Conservation (phyloP, 2,329 filamentous ascomycete species). For the Chaetomiaceae sp. region DNA sequence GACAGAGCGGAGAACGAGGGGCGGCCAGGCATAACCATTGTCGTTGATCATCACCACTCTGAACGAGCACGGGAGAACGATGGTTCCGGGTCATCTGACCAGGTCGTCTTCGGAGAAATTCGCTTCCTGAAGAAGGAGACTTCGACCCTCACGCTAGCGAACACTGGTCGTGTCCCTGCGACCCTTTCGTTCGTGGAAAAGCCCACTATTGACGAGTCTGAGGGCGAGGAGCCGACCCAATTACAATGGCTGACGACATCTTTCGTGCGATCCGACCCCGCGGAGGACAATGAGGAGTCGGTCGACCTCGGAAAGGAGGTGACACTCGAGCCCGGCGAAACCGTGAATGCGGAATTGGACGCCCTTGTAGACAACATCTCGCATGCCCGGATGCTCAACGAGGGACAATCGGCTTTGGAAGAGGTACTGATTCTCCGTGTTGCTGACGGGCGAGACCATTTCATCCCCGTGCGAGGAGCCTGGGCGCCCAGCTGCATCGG, state of each 20-base stretch:
- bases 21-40: conserved; percentile 72
- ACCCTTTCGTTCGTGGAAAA: conserved; percentile 74
- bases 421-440: conserved; percentile 86
- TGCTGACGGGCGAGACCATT: conserved; percentile 79
- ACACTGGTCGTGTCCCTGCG: conserved; percentile 78
- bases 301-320: conserved; percentile 43
- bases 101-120: conserved; percentile 71
- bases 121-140: conserved; percentile 60
- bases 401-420: conserved; percentile 60
- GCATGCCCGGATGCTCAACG: conserved; percentile 65
- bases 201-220: conserved; percentile 44
- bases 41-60: conserved; percentile 60
- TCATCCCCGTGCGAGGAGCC: conserved; percentile 69
- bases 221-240: conserved; percentile 25
- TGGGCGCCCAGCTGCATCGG: conserved; percentile 83
- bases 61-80: conserved; percentile 30
- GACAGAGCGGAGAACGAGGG: conserved; percentile 91
- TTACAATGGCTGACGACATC: conserved; percentile 66
- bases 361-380: conserved; percentile 58
- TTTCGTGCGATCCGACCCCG: conserved; percentile 49
- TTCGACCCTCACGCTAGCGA: conserved; percentile 75
- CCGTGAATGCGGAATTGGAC: conserved; percentile 63
- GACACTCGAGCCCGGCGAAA: conserved; percentile 77
- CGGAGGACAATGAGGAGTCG: conserved; percentile 28
- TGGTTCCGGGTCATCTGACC: conserved; percentile 33